A percentile compares a stretch with the other conserved stretches of the same genome.
phyloP scores from a whole-genome alignment of 495 filamentous ascomycete species.

The Trypethelium eluteriae region DNA sequence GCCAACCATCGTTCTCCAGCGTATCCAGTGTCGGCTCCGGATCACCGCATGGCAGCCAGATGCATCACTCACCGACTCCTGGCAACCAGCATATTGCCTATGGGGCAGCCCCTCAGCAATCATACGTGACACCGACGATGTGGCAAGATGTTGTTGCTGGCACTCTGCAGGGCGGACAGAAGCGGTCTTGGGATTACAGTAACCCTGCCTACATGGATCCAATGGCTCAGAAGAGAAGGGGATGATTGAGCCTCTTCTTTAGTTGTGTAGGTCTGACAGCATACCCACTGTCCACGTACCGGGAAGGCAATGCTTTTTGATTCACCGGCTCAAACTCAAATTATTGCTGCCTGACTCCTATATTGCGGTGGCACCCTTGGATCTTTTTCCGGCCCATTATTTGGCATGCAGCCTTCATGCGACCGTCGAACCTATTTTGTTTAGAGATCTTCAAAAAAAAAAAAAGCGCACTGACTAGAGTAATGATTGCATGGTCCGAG shows the following conservation, averaged over 20 bases:
- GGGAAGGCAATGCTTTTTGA: background rate
- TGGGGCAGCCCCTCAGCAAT: conserved; percentile 16
- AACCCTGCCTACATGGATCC: conserved; percentile 24
- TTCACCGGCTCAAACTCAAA: background rate
- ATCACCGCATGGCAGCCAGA: conserved; percentile 2
- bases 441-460: too few species aligned
- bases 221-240: conserved; percentile 13
- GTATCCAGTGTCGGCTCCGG: conserved; percentile 3
- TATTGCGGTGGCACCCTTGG: too few species aligned
- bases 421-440: too few species aligned
- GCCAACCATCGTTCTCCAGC: background rate
- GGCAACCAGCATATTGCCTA: conserved; percentile 21
- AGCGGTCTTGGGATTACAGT: conserved; percentile 60
- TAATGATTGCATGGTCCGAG: too few species aligned
- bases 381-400: too few species aligned
- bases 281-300: too few species aligned
- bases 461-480: too few species aligned
- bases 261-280: too few species aligned
- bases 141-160: conserved; percentile 94
- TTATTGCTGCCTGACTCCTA: background rate
- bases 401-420: too few species aligned
- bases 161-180: conserved; percentile 72
- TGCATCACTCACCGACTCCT: conserved; percentile 16
- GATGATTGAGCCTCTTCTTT: background rate
- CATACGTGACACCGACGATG: conserved; percentile 74